Conservation (phyloP, 768 basidiomycete genomes). For the Collybia mongolica region DNA sequence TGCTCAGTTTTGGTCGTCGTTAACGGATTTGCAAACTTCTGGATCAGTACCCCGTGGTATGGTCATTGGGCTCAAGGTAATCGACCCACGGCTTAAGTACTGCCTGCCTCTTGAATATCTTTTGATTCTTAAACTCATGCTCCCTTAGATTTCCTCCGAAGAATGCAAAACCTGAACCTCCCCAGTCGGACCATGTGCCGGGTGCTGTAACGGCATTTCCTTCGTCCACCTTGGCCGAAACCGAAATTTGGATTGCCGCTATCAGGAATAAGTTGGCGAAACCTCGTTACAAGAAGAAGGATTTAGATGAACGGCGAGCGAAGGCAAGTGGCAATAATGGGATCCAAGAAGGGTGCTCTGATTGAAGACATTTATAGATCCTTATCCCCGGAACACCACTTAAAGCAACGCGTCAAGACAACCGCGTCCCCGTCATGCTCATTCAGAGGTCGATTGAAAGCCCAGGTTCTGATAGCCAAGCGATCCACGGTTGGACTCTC, state of each 20-base stretch:
- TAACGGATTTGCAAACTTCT: constrained; percentile 62
- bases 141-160: constrained; percentile 76
- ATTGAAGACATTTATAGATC: constrained; percentile 41
- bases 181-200: constrained; percentile 20
- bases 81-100: constrained; percentile 87
- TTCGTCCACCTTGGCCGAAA: constrained; percentile 54
- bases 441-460: constrained; percentile 72
- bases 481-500: constrained; percentile 85
- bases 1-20: constrained; percentile 63
- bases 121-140: background rate
- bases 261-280: constrained; percentile 49
- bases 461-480: constrained; percentile 29
- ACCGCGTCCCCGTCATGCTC: constrained; percentile 80
- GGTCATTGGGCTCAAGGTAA: constrained; percentile 74
- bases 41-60: constrained; percentile 71
- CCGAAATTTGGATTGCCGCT: constrained; percentile 72
- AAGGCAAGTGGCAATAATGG: constrained; percentile 43
- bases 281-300: constrained; percentile 77
- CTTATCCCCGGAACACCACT: constrained; percentile 77
- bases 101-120: constrained; percentile 15
- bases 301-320: constrained; percentile 80
- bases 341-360: background rate
- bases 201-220: constrained; percentile 47
- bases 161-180: constrained; percentile 51
- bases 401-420: constrained; percentile 67